These are phyloP conservation scores for Suillus alpinus DNA, from an alignment of 768 basidiomycete genomes.

Conservation along the genomic window DNA sequence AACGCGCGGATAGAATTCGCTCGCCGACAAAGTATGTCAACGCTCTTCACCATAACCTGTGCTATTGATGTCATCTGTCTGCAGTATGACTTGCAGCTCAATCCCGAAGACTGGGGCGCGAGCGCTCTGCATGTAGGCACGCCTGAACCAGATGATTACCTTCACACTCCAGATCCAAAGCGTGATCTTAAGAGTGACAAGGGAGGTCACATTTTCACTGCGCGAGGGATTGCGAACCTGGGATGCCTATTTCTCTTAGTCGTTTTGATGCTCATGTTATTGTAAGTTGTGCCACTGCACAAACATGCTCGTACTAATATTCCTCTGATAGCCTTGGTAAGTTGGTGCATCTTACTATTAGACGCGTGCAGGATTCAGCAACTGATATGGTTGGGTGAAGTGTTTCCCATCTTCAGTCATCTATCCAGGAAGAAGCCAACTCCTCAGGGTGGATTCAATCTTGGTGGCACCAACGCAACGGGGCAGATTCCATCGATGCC, in stretches of 20 bases:
- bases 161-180: constrained; percentile 62
- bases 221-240: constrained; percentile 62
- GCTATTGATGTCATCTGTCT: background rate
- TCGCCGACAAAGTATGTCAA: constrained; percentile 23
- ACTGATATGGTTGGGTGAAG: constrained; percentile 16
- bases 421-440: constrained; percentile 38
- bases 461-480: constrained; percentile 72
- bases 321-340: constrained; percentile 8
- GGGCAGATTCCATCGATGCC: constrained; percentile 56
- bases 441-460: constrained; percentile 59
- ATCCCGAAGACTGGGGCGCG: constrained; percentile 51
- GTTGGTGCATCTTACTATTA: background rate
- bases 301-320: background rate
- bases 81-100: constrained; percentile 38
- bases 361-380: background rate
- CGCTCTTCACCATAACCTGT: background rate
- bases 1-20: constrained; percentile 20
- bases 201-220: constrained; percentile 58
- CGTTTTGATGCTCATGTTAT: constrained; percentile 45
- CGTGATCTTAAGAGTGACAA: constrained; percentile 52
- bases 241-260: constrained; percentile 64
- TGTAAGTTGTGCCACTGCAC: constrained; percentile 40
- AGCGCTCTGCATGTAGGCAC: constrained; percentile 38
- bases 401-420: constrained; percentile 50
- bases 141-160: constrained; percentile 59